Conservation (phyloP, 2,329 filamentous ascomycete genomes). For the Fusarium nygamai region DNA sequence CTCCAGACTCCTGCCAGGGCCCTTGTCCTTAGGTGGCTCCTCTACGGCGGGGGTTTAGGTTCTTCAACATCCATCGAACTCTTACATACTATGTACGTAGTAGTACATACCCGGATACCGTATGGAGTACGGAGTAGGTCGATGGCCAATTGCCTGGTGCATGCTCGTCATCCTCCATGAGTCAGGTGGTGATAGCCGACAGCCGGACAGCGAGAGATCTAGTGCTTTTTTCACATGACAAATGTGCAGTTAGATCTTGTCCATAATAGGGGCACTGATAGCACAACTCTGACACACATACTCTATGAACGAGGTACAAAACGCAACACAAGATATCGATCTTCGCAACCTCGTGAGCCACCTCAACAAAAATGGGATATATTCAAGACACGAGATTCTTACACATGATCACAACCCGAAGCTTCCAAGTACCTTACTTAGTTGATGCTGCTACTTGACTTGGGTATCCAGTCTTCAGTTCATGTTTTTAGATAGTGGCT, state of each 20-base stretch:
- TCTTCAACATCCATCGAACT: constrained; percentile 20
- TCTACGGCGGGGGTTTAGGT: constrained; percentile 8
- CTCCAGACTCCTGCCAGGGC: constrained; percentile 2
- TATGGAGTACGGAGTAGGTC: not conserved
- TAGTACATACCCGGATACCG: not conserved
- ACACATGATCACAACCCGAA: constrained; percentile 16
- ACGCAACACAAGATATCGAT: not conserved
- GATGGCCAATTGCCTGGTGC: constrained; percentile 22
- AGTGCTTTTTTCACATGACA: not conserved
- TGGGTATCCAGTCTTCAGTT: not conserved
- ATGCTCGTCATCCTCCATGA: constrained; percentile 30
- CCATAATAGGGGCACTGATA: not conserved
- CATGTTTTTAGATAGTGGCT: constrained; percentile 10
- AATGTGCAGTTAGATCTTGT: not conserved
- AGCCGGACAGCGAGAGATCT: not conserved
- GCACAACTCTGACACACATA: not conserved
- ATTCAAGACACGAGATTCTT: constrained; percentile 12
- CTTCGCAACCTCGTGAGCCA: constrained; percentile 21
- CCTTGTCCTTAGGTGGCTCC: constrained; percentile 15
- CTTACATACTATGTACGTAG: not conserved
- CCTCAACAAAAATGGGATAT: not conserved
- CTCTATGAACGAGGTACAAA: not conserved
- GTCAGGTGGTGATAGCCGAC: constrained; percentile 15
- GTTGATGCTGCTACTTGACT: not conserved
- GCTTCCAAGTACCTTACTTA: not conserved